Evolutionary conservation across 257 asterid genomes (phyloP).

Genomic region (Solanum chiquidenum): DNA sequence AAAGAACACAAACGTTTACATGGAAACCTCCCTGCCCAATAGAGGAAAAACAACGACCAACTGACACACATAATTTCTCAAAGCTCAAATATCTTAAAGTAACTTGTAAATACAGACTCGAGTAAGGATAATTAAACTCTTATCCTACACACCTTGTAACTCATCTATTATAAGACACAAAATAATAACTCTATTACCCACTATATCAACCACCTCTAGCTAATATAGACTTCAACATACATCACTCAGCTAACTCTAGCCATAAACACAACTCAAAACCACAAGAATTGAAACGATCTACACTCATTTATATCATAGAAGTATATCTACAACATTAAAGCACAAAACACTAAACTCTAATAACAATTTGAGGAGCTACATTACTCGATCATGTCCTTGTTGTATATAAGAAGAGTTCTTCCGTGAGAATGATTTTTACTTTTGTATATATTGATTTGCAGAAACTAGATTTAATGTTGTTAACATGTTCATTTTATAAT

Average conservation of each 20-base stretch:
- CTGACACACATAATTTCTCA: background rate
- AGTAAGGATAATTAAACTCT: background rate
- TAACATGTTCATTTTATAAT: no score
- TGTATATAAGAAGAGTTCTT: background rate
- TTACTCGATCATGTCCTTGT: background rate
- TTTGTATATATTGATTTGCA: background rate
- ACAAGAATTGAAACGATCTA: no score
- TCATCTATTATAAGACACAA: no score
- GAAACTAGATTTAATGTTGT: no score
- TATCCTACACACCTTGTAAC: background rate
- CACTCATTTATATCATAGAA: background rate
- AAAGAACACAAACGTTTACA: no score
- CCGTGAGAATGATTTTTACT: no score
- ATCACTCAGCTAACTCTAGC: background rate
- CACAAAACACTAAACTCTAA: no score
- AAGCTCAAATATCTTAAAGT: background rate
- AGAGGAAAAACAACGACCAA: background rate
- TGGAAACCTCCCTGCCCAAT: background rate
- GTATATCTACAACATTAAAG: background rate
- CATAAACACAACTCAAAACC: background rate
- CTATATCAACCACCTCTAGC: background rate
- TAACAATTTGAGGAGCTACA: no score
- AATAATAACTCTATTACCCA: background rate
- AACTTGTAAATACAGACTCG: background rate
- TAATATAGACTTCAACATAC: background rate